A percentile compares a stretch with the other conserved stretches of the same genome.
phyloP scores from a whole-genome alignment of 768 basidiomycete species.

The Lentinula lateritia region DNA sequence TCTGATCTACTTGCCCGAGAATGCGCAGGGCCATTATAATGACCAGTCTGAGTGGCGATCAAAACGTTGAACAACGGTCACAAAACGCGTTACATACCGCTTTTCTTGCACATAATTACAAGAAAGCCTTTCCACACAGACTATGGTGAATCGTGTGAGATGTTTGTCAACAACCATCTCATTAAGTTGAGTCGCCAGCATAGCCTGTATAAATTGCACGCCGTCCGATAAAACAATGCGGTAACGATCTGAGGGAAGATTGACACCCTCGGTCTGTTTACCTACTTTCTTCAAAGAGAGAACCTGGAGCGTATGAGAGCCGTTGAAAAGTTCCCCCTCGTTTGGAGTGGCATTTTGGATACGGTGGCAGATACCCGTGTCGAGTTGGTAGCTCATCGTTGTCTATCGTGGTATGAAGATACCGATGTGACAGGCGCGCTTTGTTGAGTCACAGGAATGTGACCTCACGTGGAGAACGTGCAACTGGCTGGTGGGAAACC shows the following conservation, averaged over 20 bases:
- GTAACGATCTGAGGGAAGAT: constrained; percentile 46
- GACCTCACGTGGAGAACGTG: background rate
- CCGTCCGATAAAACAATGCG: constrained; percentile 92
- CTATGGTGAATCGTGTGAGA: constrained; percentile 63
- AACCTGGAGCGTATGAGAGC: constrained; percentile 62
- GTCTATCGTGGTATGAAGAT: constrained; percentile 3
- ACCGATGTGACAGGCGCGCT: constrained; percentile 2
- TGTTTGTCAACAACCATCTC: constrained; percentile 56
- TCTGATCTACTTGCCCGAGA: constrained; percentile 48
- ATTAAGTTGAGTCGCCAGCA: constrained; percentile 93
- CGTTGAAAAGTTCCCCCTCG: constrained; percentile 37
- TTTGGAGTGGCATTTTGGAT: constrained; percentile 40
- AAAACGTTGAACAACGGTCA: background rate
- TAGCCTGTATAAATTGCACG: constrained; percentile 78
- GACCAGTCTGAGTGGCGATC: constrained; percentile 52
- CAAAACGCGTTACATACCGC: constrained; percentile 45
- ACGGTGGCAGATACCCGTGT: constrained; percentile 48
- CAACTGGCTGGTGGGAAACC: no score
- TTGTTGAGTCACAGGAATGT: background rate
- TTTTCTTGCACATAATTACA: constrained; percentile 82
- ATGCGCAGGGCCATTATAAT: constrained; percentile 70
- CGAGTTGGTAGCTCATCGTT: constrained; percentile 44
- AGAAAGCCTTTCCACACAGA: constrained; percentile 68
- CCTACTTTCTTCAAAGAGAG: constrained; percentile 79
- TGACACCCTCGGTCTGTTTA: constrained; percentile 24